Percentiles rank a stretch among this genome's conserved stretches.
Conservation (phyloP, 805 yeast genomes). For the Starmerella sirachaensis region DNA sequence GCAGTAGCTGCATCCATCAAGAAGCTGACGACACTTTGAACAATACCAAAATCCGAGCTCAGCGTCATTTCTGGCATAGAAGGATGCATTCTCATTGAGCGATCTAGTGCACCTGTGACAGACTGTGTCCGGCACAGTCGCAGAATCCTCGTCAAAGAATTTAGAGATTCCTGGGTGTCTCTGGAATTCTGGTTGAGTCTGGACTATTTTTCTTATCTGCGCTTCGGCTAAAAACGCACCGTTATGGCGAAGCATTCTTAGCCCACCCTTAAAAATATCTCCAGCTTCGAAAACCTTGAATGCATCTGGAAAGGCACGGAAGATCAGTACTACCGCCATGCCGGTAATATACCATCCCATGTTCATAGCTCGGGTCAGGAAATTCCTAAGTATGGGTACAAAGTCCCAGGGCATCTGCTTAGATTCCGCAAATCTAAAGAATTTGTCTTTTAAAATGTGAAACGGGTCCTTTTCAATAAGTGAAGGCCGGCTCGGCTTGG, state of each 20-base stretch:
- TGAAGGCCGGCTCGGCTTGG: slow-evolving; percentile 3
- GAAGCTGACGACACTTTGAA: slow-evolving; percentile 48
- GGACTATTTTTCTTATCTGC: slow-evolving; percentile 9
- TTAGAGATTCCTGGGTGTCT: background rate
- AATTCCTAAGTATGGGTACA: slow-evolving; percentile 14
- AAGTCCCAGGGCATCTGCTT: slow-evolving; percentile 19
- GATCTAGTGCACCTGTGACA: slow-evolving; percentile 28
- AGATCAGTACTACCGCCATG: slow-evolving; percentile 17
- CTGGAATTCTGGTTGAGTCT: slow-evolving; percentile 1
- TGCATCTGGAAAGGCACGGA: slow-evolving; percentile 14
- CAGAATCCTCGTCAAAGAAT: background rate
- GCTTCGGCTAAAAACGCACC: slow-evolving; percentile 43
- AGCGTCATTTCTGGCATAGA: slow-evolving; percentile 24
- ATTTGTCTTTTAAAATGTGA: slow-evolving; percentile 8
- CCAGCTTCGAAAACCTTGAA: slow-evolving; percentile 5
- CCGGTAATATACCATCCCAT: slow-evolving; percentile 16
- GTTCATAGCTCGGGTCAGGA: slow-evolving; percentile 6
- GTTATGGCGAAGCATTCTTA: slow-evolving; percentile 11
- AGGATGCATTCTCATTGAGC: slow-evolving; percentile 26
- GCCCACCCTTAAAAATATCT: slow-evolving; percentile 17
- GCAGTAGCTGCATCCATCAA: slow-evolving; percentile 67
- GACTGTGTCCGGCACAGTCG: slow-evolving; percentile 37
- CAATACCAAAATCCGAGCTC: slow-evolving; percentile 76
- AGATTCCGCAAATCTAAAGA: slow-evolving; percentile 2
- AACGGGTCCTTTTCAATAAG: slow-evolving; percentile 5